Evolutionary conservation across 495 filamentous ascomycete genomes (phyloP), one percentile per base, ranked within the genome.

Genomic region (Hyphodiscus hymeniophilus): DNA sequence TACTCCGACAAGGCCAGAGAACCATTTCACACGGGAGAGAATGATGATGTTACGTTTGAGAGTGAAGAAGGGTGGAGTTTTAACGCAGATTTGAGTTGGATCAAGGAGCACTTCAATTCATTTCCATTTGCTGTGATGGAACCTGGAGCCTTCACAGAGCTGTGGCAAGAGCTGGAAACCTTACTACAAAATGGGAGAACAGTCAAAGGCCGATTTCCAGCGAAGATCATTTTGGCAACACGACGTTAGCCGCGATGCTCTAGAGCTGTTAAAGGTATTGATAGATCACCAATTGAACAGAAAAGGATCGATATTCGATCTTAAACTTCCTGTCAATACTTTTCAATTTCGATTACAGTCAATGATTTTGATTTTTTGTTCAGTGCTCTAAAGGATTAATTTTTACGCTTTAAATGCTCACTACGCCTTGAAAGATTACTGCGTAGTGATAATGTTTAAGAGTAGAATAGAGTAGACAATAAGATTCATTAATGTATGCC

Each of bases 41-140:
- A 42, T 22, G 40, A 42, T 42, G 40, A 7, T 6, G 40, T 7
- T 8, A 16, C 16, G 8, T 42, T 42, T 18, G 40, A 42, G 21
- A 26, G 16, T 11, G 40, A 42, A 26, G 21, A 42, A 26, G 40
- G 40, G 4, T 42, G 40, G 40, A 42, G 40, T 21, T 42, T 42
- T 42, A 21, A 42, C 8, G 10, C 17, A 16, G 22, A 21, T 11
- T 16, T 42, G 10, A 26, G 24, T 6, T 6, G 22, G 10, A 11
- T 42, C 21, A 42, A 42, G 21, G 40, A 42, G 40, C 40, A 42
- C 16, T 22, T 42, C 10, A 8, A 21, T 6, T 42, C 40, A 16
- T 42, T 42, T 16, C 40, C 40, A 42, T 26, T 22, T 24, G 5
- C 21, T 42, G 22, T 11, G 8, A 16, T 7, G 16, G 21, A 42